phyloP scores from a whole-genome alignment of 2,329 filamentous ascomycete genomes.

The Claviceps paspali region DNA sequence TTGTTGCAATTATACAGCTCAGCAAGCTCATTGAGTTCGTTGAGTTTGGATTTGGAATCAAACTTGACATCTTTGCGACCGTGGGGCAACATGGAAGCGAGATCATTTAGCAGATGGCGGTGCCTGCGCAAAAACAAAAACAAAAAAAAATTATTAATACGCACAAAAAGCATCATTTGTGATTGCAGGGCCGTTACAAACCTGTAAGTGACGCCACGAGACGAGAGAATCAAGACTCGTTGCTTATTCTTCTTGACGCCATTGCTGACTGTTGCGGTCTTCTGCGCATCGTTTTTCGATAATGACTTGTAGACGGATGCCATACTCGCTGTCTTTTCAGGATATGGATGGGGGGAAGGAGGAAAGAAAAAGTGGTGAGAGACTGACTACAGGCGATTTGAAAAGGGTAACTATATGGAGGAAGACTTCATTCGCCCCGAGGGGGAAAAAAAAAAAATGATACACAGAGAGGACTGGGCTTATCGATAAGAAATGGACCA shows the following conservation, averaged over 20 bases:
- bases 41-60: conserved; percentile 82
- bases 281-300: conserved; percentile 40
- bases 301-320: conserved; percentile 62
- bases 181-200: conserved; percentile 22
- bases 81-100: conserved; percentile 80
- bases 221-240: conserved; percentile 79
- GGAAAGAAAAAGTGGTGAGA: too few species aligned
- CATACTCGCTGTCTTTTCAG: conserved; percentile 23
- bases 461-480: background rate
- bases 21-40: conserved; percentile 61
- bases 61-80: conserved; percentile 91
- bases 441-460: conserved; percentile 3
- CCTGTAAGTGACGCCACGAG: conserved; percentile 81
- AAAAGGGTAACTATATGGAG: too few species aligned
- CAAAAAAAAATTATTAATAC: background rate
- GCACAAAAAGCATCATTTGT: background rate
- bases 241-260: conserved; percentile 49
- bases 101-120: conserved; percentile 80
- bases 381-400: too few species aligned
- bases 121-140: conserved; percentile 40
- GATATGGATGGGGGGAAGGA: background rate
- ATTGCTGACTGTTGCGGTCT: conserved; percentile 32
- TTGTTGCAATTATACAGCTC: conserved; percentile 88
- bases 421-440: background rate
- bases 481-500: conserved; percentile 7